Base-by-base conservation (phyloP, 1,139 yeast species). In the Citeromyces hawaiiensis region DNA sequence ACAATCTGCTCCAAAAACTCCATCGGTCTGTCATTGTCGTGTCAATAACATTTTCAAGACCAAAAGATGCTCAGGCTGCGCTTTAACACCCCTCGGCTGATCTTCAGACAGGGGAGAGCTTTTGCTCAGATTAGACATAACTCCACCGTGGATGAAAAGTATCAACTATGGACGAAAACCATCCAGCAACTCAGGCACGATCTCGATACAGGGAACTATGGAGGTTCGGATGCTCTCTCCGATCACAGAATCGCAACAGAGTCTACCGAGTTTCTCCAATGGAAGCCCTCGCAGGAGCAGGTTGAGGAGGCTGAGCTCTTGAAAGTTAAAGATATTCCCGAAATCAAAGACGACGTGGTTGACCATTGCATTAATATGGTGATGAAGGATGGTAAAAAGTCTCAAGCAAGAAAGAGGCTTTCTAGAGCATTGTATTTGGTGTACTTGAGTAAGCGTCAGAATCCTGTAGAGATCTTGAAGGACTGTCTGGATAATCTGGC, bases 321-420 rank as follows among this genome's bases (percentile, higher is more conserved):
- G 43, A 63, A 69, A 42, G 66, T 61, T 36, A 62, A 66, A 43
- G 70, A 75, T 16, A 62, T 85, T 30, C 95, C 96, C 14, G 56
- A 66, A 19, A 65, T 69, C 49, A 61, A 65, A 30, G 94, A 88
- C 49, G 81, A 83, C 13, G 72, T 80, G 27, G 69, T 91, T 40
- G 77, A 79, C 40, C 83, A 83, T 49, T 72, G 91, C 51, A 78
- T 85, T 42, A 86, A 88, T 56, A 70, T 87, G 62, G 77, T 91
- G 44, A 93, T 93, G 98, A 76, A 86, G 54, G 79, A 85, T 54
- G 99, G 99, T 39, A 78, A 80, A 58, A 91, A 88, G 58, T 75
- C 86, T 40, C 65, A 70, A 40, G 96, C 98, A 1, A 82, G 80
- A 55, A 80, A 72, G 51, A 67, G 71, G 40, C 69, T 93, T 45